These are phyloP conservation scores for Pseudocercospora fijiensis DNA, from an alignment of 2,329 filamentous ascomycete species.

Conservation along the genomic window DNA sequence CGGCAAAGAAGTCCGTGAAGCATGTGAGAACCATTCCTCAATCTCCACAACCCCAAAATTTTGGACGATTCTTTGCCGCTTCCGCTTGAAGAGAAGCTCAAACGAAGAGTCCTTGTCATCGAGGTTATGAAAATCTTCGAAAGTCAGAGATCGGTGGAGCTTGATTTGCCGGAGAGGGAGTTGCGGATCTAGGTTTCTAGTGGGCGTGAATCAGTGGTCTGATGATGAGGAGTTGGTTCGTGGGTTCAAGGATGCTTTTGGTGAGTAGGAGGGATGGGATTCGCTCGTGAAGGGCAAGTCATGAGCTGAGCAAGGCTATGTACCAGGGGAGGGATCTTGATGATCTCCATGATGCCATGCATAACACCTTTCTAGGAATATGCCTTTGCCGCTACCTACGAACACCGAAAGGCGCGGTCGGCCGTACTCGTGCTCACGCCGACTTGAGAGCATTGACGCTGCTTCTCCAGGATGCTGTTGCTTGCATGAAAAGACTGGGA, in stretches of 20 bases:
- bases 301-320: background rate
- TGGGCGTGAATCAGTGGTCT: background rate
- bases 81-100: background rate
- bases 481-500: background rate
- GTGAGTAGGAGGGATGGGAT: background rate
- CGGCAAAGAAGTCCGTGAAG: background rate
- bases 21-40: background rate
- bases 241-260: background rate
- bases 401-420: background rate
- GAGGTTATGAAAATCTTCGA: background rate
- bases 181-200: background rate
- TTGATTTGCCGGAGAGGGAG: slow-evolving; percentile 1
- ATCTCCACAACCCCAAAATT: background rate
- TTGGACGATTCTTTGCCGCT: background rate
- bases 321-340: background rate
- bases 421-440: background rate
- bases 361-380: background rate
- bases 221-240: background rate
- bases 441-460: background rate
- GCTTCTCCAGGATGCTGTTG: background rate
- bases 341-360: background rate
- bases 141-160: background rate
- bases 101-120: background rate
- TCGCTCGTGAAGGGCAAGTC: background rate
- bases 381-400: background rate